phyloP scores from a whole-genome alignment of 73 alveolate genomes.

The Durusdinium trenchii region DNA sequence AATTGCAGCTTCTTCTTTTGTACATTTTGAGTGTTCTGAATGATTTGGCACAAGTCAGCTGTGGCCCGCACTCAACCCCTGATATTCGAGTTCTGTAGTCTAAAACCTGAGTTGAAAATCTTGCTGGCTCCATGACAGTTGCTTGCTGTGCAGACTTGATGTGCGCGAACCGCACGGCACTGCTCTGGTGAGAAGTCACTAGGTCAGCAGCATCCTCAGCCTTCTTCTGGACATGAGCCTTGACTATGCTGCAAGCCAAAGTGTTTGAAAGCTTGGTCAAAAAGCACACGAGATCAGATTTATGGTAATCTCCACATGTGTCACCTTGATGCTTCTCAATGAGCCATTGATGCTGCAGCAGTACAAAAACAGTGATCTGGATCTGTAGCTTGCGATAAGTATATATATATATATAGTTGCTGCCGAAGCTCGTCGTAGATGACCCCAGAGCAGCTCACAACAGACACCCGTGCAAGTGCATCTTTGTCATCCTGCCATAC shows the following conservation, averaged over 20 bases:
- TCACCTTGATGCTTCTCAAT: neutral
- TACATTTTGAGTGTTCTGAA: neutral
- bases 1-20: neutral
- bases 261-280: too few relatives aligned
- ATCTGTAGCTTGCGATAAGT: neutral
- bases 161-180: too few relatives aligned
- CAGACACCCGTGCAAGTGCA: slow-evolving; percentile 92
- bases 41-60: neutral
- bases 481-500: slow-evolving; percentile 83
- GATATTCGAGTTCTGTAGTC: slow-evolving; percentile 81
- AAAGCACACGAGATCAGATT: neutral
- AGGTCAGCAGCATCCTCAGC: slow-evolving; percentile 39
- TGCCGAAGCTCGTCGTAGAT: slow-evolving; percentile 64
- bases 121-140: too few relatives aligned
- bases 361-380: too few relatives aligned
- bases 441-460: slow-evolving; percentile 95
- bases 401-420: neutral
- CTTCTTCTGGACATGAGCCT: slow-evolving; percentile 82
- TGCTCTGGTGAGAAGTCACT: too few relatives aligned
- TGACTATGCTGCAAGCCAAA: too few relatives aligned
- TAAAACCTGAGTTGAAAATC: slow-evolving; percentile 42
- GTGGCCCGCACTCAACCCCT: slow-evolving; percentile 70
- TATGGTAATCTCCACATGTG: neutral
- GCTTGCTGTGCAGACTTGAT: too few relatives aligned
- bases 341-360: too few relatives aligned